Evolutionary conservation across 441 rosid species (phyloP), one percentile per base, ranked within the genome.

Genomic region (Euphorbia neoarborescens): DNA sequence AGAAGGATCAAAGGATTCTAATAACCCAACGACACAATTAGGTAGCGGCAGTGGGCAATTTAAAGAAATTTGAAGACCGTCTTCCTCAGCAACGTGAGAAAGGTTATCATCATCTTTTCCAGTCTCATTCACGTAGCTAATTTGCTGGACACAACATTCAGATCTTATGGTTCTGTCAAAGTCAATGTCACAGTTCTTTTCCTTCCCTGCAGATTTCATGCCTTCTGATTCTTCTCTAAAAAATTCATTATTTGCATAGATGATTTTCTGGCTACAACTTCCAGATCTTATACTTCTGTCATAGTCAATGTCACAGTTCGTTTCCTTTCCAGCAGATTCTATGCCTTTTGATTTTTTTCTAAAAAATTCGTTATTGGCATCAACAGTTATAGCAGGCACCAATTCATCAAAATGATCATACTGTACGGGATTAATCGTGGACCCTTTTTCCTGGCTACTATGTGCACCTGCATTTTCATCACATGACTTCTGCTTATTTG

Each of bases 371-470:
- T 73, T 78, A 74, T 72, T 71, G 70, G 76, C 65, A 32, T 80
- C 66, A 67, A 32, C 70, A 75, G 81, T 72, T 70, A 80, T 76
- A 68, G 68, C 77, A 71, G 79, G 63, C 51, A 75, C 81, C 61
- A 65, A 69, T 68, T 75, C 76, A 76, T 66, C 69, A 72, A 66
- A 69, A 72, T 72, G 79, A 60, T 75, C 85, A 75, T 70, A 77
- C 80, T 61, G 84, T 56, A 81, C 65, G 67, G 83, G 72, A 72
- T 81, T 82, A 76, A 84, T 83, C 78, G 58, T 81, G 74, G 80
- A 70, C 61, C 78, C 80, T 66, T 65, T 71, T 74, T 57, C 40
- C 75, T 76, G 72, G 71, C 66, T 44, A 19, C 63, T 72, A 65
- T 72, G 71, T 67, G 75, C 76, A 50, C 64, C 75, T 73, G 71